phyloP scores from a whole-genome alignment of 225 moss, liverwort and hornwort species.

The Bryum argenteum region DNA sequence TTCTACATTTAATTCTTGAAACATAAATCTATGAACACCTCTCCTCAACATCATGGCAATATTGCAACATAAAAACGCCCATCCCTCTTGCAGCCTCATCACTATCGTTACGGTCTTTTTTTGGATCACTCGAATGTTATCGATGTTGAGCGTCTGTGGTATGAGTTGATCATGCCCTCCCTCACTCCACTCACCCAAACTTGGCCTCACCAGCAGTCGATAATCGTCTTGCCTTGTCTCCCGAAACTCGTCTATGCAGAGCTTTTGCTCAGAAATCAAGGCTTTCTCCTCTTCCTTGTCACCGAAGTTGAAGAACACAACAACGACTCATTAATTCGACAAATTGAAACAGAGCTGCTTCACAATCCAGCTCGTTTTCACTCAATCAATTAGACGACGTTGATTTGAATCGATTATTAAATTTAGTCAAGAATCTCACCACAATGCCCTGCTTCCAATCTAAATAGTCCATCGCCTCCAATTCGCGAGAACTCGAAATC shows the following conservation, averaged over 20 bases:
- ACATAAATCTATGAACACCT: too few species aligned
- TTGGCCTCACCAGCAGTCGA: slow-evolving; percentile 75
- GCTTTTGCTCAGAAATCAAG: slow-evolving; percentile 71
- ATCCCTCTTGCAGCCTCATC: too few species aligned
- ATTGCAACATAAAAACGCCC: too few species aligned
- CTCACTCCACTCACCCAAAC: slow-evolving; percentile 73
- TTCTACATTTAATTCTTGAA: too few species aligned
- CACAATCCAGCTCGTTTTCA: not conserved
- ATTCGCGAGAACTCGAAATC: not conserved
- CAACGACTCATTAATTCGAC: too few species aligned
- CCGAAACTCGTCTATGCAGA: slow-evolving; percentile 75
- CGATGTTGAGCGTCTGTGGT: slow-evolving; percentile 80
- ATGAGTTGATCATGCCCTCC: slow-evolving; percentile 86
- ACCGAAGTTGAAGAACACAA: slow-evolving; percentile 80
- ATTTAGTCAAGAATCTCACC: not conserved
- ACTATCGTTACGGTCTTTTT: too few species aligned
- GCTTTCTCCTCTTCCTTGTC: slow-evolving; percentile 83
- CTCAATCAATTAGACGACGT: too few species aligned
- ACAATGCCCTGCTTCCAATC: not conserved
- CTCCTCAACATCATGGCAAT: too few species aligned
- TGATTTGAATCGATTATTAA: not conserved
- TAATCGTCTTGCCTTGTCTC: slow-evolving; percentile 88
- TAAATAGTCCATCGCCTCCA: not conserved
- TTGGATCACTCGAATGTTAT: slow-evolving; percentile 84
- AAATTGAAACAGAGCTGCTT: not conserved